Base-by-base conservation (phyloP, 805 yeast genomes). In the Yarrowia sp. region DNA sequence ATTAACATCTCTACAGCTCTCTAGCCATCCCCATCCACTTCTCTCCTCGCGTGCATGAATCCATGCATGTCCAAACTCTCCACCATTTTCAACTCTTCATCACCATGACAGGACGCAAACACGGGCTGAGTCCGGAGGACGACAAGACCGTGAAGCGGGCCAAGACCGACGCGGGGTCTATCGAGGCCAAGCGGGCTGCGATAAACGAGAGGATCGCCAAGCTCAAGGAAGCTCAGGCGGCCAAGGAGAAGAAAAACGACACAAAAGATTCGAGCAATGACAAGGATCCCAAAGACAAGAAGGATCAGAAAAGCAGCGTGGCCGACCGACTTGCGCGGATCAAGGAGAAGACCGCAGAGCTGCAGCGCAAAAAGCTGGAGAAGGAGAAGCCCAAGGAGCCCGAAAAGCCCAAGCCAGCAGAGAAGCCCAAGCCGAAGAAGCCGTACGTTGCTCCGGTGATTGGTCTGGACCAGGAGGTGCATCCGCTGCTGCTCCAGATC, bases 81-180 rank as follows among this genome's bases (percentile, higher is more conserved):
- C 51, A 44, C 51, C 9, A 44, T 44, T 44, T 44, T 44, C 42
- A 51, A 35, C 10, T 32, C 21, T 19, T 22, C 29, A n/a, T 8
- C 44, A 25, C 12, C 61, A 55, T 55, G 61, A 38, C 47, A 12
- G 61, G 61, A 22, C 47, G 61, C 25, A 55, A 55, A 38, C 61
- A 55, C 13, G 47, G 61, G n/a, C 12, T 55, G 24, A 16, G n/a
- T n/a, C 42, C 33, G 27, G 31, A 22, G 12, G 55, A 47, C 55
- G 39, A 32, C 6, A 51, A 51, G 41, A 22, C 58, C 9, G 58
- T 24, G 2, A 51, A 51, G 14, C 58, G 58, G 6, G 42, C 58
- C 4, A 33, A 35, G 16, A 51, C 58, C n/a, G 58, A 51, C 42
- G n/a, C 42, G 22, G 38, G 12, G n/a, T 33, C 42, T 35, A 51